These are phyloP conservation scores for Simplicillium sp. DNA, from an alignment of 2,329 filamentous ascomycete genomes.

Conservation along the genomic window DNA sequence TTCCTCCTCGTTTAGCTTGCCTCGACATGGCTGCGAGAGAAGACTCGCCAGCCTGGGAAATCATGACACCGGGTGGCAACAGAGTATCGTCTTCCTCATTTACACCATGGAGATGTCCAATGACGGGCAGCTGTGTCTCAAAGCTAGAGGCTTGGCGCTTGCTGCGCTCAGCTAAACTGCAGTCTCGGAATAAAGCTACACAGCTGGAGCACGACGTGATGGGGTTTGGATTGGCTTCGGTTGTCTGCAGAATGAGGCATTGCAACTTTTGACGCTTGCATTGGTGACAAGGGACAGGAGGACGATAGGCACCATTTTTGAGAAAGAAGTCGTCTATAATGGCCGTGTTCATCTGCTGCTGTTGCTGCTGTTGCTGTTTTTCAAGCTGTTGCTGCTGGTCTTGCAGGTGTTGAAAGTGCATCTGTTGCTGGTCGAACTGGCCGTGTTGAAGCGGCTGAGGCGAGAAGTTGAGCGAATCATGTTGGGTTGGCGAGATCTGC, in stretches of 20 bases:
- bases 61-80: constrained; percentile 3
- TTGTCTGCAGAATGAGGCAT: constrained; percentile 37
- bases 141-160: constrained; percentile 35
- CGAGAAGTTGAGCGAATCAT: not conserved
- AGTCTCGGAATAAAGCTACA: constrained; percentile 38
- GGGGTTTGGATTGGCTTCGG: constrained; percentile 37
- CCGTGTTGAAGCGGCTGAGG: too few species aligned
- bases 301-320: constrained; percentile 30
- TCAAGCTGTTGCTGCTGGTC: not conserved
- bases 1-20: constrained; percentile 21
- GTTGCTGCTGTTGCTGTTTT: not conserved
- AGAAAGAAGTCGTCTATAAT: constrained; percentile 26
- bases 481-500: not conserved
- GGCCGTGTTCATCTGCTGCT: constrained; percentile 5
- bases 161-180: constrained; percentile 32
- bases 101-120: constrained; percentile 38
- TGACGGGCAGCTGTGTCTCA: constrained; percentile 35
- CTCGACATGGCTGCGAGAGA: constrained; percentile 7
- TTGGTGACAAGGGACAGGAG: constrained; percentile 31
- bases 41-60: constrained; percentile 1
- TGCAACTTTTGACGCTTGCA: constrained; percentile 34
- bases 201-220: constrained; percentile 38
- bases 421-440: too few species aligned
- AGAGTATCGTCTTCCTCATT: constrained; percentile 20
- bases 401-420: not conserved